phyloP scores from a whole-genome alignment of 2,329 filamentous ascomycete genomes.

The Ophiostoma himal-ulmi region DNA sequence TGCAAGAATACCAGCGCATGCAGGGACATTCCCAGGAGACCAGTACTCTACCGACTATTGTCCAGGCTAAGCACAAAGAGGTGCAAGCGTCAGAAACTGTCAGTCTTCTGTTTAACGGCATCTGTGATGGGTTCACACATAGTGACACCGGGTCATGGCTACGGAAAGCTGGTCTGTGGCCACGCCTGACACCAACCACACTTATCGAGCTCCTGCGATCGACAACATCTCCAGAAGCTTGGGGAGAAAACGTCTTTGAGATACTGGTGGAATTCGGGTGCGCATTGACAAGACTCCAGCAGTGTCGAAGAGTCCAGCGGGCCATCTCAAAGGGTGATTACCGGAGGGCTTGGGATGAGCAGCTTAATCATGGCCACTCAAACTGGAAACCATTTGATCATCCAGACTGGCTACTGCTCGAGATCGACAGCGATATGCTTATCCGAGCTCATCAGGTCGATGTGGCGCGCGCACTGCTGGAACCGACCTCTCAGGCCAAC shows the following conservation, averaged over 20 bases:
- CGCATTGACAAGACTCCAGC: slow-evolving; percentile 41
- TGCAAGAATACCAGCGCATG: too few relatives aligned
- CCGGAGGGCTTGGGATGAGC: slow-evolving; percentile 39
- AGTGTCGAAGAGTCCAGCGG: slow-evolving; percentile 39
- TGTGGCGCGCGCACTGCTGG: slow-evolving; percentile 57
- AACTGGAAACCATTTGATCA: slow-evolving; percentile 50
- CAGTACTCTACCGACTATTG: background rate
- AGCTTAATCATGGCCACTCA: slow-evolving; percentile 43
- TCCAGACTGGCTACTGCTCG: slow-evolving; percentile 60
- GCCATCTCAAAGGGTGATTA: slow-evolving; percentile 28
- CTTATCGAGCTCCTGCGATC: slow-evolving; percentile 44
- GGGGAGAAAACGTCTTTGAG: slow-evolving; percentile 37
- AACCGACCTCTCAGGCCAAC: slow-evolving; percentile 46
- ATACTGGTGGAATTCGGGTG: slow-evolving; percentile 41
- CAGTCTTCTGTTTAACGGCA: background rate
- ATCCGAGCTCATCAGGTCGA: slow-evolving; percentile 57
- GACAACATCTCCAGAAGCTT: slow-evolving; percentile 27
- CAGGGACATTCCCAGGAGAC: background rate
- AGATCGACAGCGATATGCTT: slow-evolving; percentile 59
- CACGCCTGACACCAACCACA: slow-evolving; percentile 38
- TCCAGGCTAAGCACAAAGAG: background rate
- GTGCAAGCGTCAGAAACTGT: background rate
- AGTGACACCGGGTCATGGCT: slow-evolving; percentile 36
- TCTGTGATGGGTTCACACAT: background rate
- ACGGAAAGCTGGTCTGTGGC: slow-evolving; percentile 39